Evolutionary conservation across 768 basidiomycete species (phyloP).

Genomic region (Boletus tylopilopsis): DNA sequence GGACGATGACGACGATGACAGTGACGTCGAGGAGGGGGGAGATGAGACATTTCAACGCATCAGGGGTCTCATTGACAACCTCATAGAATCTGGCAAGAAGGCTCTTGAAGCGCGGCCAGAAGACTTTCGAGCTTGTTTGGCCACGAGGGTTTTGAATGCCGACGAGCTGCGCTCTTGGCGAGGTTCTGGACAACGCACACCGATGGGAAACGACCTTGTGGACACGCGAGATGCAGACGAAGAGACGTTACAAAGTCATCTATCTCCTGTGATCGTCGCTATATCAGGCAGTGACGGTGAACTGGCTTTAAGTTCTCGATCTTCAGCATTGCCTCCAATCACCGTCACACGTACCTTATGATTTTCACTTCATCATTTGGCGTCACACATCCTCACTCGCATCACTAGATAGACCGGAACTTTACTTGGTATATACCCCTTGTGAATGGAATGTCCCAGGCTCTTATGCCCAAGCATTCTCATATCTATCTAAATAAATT

Average conservation of each 20-base stretch:
- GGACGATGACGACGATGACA: constrained; percentile 40
- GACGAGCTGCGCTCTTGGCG: constrained; percentile 68
- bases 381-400: constrained; percentile 10
- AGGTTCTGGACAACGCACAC: constrained; percentile 29
- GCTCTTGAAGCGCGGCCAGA: constrained; percentile 59
- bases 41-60: constrained; percentile 65
- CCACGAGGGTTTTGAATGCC: constrained; percentile 66
- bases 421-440: constrained; percentile 28
- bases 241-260: constrained; percentile 23
- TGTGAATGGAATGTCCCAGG: constrained; percentile 15
- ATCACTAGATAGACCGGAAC: constrained; percentile 25
- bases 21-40: constrained; percentile 35
- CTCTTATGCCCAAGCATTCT: constrained; percentile 4
- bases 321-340: constrained; percentile 37
- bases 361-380: no score
- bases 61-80: constrained; percentile 55
- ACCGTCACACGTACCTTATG: constrained; percentile 40
- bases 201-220: constrained; percentile 7
- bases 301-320: constrained; percentile 12
- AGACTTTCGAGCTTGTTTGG: constrained; percentile 48
- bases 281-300: constrained; percentile 23
- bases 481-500: constrained; percentile 12
- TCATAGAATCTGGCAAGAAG: constrained; percentile 53
- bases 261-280: constrained; percentile 18
- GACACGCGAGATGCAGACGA: constrained; percentile 28